These are phyloP conservation scores for Neofusicoccum sp. DNA, from an alignment of 2,329 filamentous ascomycete species.

Conservation along the genomic window DNA sequence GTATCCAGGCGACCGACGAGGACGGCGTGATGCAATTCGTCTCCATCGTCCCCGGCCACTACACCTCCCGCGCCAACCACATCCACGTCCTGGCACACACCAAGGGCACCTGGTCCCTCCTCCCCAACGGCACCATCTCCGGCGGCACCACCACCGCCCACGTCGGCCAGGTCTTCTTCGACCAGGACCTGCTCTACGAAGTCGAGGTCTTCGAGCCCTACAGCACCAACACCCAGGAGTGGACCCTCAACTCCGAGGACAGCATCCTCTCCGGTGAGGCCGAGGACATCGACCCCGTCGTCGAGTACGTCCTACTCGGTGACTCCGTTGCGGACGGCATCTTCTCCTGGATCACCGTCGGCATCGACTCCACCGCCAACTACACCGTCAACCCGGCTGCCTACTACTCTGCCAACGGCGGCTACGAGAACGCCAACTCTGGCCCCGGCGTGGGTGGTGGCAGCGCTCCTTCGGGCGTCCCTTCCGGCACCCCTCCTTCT, in stretches of 20 bases:
- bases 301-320: slow-evolving; percentile 61
- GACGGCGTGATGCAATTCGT: slow-evolving; percentile 55
- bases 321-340: slow-evolving; percentile 43
- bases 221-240: slow-evolving; percentile 43
- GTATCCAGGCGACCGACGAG: slow-evolving; percentile 49
- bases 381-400: slow-evolving; percentile 21
- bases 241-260: slow-evolving; percentile 58
- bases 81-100: slow-evolving; percentile 41
- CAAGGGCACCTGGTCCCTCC: slow-evolving; percentile 36
- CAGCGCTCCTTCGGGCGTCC: neutral
- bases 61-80: slow-evolving; percentile 46
- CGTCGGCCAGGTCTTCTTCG: slow-evolving; percentile 67
- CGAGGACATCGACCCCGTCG: slow-evolving; percentile 56
- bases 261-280: slow-evolving; percentile 52
- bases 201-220: slow-evolving; percentile 54
- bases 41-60: slow-evolving; percentile 51
- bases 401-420: slow-evolving; percentile 16
- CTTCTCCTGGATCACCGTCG: slow-evolving; percentile 34
- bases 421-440: slow-evolving; percentile 14
- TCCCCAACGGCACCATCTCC: slow-evolving; percentile 55
- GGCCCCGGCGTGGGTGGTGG: slow-evolving; percentile 8
- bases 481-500: slow-evolving; percentile 2
- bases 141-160: slow-evolving; percentile 57
- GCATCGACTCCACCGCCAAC: slow-evolving; percentile 17
- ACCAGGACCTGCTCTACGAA: slow-evolving; percentile 58